Conservation (phyloP, 2,329 filamentous ascomycete species). For the Davidsoniella virescens region DNA sequence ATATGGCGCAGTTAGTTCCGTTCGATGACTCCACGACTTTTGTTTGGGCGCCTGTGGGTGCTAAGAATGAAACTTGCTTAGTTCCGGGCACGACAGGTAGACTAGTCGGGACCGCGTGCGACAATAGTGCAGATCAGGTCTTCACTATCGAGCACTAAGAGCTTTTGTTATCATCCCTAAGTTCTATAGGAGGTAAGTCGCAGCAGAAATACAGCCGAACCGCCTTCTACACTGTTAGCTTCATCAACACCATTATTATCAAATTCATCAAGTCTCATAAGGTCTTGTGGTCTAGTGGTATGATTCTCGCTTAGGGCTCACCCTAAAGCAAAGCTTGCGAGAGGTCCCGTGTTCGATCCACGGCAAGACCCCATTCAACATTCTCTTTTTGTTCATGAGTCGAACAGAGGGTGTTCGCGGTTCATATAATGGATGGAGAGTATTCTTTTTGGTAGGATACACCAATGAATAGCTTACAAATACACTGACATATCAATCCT, state of each 20-base stretch:
- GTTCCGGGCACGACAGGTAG: slow-evolving; percentile 21
- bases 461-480: neutral
- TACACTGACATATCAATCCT: too few species aligned
- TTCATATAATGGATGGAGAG: too few species aligned
- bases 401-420: too few species aligned
- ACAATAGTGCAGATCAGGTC: slow-evolving; percentile 7
- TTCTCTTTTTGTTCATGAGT: too few species aligned
- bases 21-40: slow-evolving; percentile 27
- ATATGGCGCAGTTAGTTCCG: slow-evolving; percentile 32
- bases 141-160: slow-evolving; percentile 12
- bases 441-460: neutral
- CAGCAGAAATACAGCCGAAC: too few species aligned
- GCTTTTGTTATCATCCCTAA: neutral
- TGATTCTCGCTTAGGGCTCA: slow-evolving; percentile 53
- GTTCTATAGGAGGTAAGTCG: too few species aligned
- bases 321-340: slow-evolving; percentile 18
- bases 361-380: slow-evolving; percentile 10
- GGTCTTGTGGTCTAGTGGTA: slow-evolving; percentile 49
- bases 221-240: too few species aligned
- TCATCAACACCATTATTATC: too few species aligned
- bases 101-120: slow-evolving; percentile 13
- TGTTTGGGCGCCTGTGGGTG: slow-evolving; percentile 28
- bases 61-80: slow-evolving; percentile 28
- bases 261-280: too few species aligned
- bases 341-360: slow-evolving; percentile 17